A percentile compares a stretch with the other conserved stretches of the same genome.
These are phyloP conservation scores for Pleurozium schreberi DNA, from an alignment of 225 moss, liverwort and hornwort species.

Conservation along the genomic window DNA sequence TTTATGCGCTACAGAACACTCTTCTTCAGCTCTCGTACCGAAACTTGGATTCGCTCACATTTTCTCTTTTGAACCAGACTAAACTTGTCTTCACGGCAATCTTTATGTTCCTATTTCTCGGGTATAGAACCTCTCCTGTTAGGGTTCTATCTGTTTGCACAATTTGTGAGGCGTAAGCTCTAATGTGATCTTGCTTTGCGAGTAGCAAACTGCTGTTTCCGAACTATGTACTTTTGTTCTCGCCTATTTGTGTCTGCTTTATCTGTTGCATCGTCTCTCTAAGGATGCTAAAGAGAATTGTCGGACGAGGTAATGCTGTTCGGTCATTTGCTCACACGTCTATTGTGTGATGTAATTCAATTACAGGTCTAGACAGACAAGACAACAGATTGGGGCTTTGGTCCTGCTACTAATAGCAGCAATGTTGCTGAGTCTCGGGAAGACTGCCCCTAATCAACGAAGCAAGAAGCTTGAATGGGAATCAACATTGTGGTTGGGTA, in stretches of 20 bases:
- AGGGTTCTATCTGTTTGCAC: neutral
- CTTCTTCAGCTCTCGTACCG: slow-evolving; percentile 83
- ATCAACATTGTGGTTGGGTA: slow-evolving; percentile 61
- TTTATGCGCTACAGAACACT: slow-evolving; percentile 87
- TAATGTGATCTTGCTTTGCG: neutral
- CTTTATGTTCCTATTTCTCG: slow-evolving; percentile 85
- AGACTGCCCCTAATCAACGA: slow-evolving; percentile 32
- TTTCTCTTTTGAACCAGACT: slow-evolving; percentile 87
- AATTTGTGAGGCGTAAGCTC: neutral
- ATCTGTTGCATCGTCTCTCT: neutral
- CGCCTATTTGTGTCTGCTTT: neutral
- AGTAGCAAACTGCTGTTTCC: neutral
- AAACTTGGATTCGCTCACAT: slow-evolving; percentile 90
- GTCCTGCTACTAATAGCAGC: slow-evolving; percentile 63
- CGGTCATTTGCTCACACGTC: neutral
- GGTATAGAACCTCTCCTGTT: slow-evolving; percentile 18
- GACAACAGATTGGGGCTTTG: slow-evolving; percentile 72
- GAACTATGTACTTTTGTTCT: neutral
- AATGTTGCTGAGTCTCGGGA: slow-evolving; percentile 64
- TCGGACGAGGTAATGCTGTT: neutral
- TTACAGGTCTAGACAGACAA: slow-evolving; percentile 72
- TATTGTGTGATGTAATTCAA: neutral
- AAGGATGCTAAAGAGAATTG: neutral
- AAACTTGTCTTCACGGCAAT: slow-evolving; percentile 89
- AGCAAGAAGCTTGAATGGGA: slow-evolving; percentile 29